Base-by-base conservation (phyloP, 768 basidiomycete genomes). In the Tricholoma sp. region DNA sequence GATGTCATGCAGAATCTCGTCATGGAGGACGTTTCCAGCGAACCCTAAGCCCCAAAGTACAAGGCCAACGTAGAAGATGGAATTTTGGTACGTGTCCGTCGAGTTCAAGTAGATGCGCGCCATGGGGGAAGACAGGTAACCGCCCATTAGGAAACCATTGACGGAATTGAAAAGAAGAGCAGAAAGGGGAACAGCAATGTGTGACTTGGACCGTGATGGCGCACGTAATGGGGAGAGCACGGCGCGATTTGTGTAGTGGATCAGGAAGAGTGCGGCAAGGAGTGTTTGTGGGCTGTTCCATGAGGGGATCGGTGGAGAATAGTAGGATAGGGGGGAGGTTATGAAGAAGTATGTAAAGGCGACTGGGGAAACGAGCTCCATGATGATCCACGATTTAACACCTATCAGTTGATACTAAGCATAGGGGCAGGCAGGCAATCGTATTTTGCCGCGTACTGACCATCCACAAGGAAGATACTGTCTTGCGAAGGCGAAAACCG, bases 1-100 rank as follows among this genome's bases (percentile, higher is more conserved):
- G 53, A 98, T 83, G 64, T 88, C 77, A 66, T 93, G 78, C 8
- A 98, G 83, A 27, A 98, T 79, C 68, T 97, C 94, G 72, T 98
- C 96, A 70, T 97, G 94, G 32, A 81, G 74, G 31, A 97, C 74
- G 71, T 98, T 98, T 0, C 92, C 91, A 0, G 67, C 72, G 43
- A 94, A 79, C 0, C 96, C 96, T 0, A 74, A 32, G 0, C 76
- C 74, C 89, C 92, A 98, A 2, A 94, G 64, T 0, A 57, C 64
- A 11, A 90, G 65, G 2, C 90, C 91, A 3, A 71, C 35, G 75
- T 83, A 86, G 72, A 93, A 94, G 0, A 63, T 65, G 14, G 78
- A 69, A 6, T 72, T 71, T 11, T 56, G 31, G 50, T 59, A 67
- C 12, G 68, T 58, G 29, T 67, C 65, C 5, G 74, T 69, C 7